Base-by-base conservation (phyloP, 208 protist species). In the Trypanosoma lewisi region DNA sequence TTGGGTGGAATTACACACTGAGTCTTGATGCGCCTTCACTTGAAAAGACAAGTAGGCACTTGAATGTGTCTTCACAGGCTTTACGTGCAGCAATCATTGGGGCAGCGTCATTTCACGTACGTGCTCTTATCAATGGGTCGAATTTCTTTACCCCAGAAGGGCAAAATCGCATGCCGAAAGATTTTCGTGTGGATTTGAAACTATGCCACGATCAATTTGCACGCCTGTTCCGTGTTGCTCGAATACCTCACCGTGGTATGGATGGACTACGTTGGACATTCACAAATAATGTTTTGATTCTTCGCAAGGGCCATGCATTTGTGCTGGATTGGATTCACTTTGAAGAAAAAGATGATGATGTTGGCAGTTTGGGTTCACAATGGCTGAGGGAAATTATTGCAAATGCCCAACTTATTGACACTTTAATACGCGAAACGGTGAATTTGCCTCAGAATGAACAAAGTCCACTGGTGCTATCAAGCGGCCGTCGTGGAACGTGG, bases 1-100 rank as follows among this genome's bases (percentile, higher is more conserved):
- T 71, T 41, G 66, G 66, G 1, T 71, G 66, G 66, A 71, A 71
- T 27, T 71, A 71, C 41, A 59, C 50, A 8, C 21, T 64, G 5
- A 36, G 59, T 45, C 50, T 71, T 44, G 66, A 71, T 44, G 39
- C 16, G 12, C 49, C 48, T 12, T 42, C 47, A 16, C 16, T 71
- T 31, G 50, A 58, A 4, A 17, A 44, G 19, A 21, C 25, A 21
- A 34, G 23, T 11, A 11, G 27, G 11, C 6, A 42, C 8, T n/a
- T 71, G 1, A 23, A 42, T 50, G 39, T 71, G 11, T 64, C 66
- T 42, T 19, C 49, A 28, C 66, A 63, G 23, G 55, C 66, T 34
- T 57, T 71, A 11, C 42, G 49, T 39, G 66, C 66, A n/a, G 44
- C 66, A 17, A 56, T 71, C 16, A 58, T 71, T 52, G 66, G 49